Evolutionary conservation across 1,284 basidiomycete genomes (phyloP), one percentile per base, ranked within the genome.

Genomic region (Puccinia novopanici): DNA sequence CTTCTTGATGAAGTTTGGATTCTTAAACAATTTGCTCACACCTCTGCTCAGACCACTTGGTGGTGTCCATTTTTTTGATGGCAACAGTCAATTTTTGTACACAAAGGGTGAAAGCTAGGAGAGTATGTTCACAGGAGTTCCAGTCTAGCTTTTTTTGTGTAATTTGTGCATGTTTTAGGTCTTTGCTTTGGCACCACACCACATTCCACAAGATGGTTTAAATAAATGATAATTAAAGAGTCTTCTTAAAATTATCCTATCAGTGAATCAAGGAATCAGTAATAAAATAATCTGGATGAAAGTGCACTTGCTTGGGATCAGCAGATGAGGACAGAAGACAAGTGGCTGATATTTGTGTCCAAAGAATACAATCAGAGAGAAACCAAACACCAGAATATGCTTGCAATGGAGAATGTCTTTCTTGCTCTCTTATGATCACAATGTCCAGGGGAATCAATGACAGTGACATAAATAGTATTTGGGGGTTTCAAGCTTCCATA

Each of bases 61-160:
- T 93, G 84, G 95, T 95, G 90, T 98, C 95, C 95, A 97, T 98
- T 90, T 99, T 99, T 93, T 99, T 99, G 90, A 99, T 93, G 86
- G 96, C 95, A 84, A 99, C 94, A 87, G 99, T 98, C 89, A 99
- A 93, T 89, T 99, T 97, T 89, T 95, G 92, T 87, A 99, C 97
- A 92, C 96, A 97, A 86, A 99, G 95, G 87, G 97, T 99, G 92
- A 98, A 99, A 87, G 97, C 93, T 87, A 99, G 91, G 84, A 99
- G 92, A 84, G 97, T 97, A 90, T 99, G 96, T 91, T 99, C 96
- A 90, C 96, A 94, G 86, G 61, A 63, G 61, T 63, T 63, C 37
- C 61, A 40, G 34, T 19, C 61, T 40, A 34, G 19, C 5, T 61
- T 61, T 61, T 30, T 61, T 61, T 61, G 30, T 61, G 59, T 30